A percentile compares a stretch with the other conserved stretches of the same genome.
phyloP scores from a whole-genome alignment of 129 eudicot genomes.

The Erigeron canadensis region DNA sequence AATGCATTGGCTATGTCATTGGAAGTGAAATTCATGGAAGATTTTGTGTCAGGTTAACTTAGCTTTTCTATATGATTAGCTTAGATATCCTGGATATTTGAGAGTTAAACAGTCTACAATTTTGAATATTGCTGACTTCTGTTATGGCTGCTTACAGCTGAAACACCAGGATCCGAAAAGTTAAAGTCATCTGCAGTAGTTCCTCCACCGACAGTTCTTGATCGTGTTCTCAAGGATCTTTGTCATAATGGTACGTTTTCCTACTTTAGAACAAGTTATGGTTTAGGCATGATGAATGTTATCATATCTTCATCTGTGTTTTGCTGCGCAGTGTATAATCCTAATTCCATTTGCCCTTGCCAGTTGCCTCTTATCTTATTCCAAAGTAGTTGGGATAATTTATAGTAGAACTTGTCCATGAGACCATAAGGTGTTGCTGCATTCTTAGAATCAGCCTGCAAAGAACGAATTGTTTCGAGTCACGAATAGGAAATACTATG shows the following conservation, averaged over 20 bases:
- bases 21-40: conserved; percentile 84
- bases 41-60: conserved; percentile 76
- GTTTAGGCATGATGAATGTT: not conserved
- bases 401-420: conserved; percentile 9
- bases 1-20: conserved; percentile 60
- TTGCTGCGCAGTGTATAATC: not conserved
- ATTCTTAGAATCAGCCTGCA: too few species aligned
- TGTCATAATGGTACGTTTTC: conserved; percentile 66
- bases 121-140: not conserved
- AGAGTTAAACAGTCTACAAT: conserved; percentile 6
- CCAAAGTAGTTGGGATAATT: conserved; percentile 12
- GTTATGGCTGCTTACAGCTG: conserved; percentile 46
- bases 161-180: conserved; percentile 63
- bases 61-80: not conserved
- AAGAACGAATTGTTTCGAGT: too few species aligned
- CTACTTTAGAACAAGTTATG: not conserved
- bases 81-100: conserved; percentile 2
- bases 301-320: not conserved
- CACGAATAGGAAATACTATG: too few species aligned
- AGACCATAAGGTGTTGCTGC: too few species aligned
- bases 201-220: conserved; percentile 97
- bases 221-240: conserved; percentile 93
- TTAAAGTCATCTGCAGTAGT: conserved; percentile 70
- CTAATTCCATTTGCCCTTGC: not conserved
- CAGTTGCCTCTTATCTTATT: not conserved